Percentiles rank a stretch among this genome's conserved stretches.
Conservation (phyloP, 495 filamentous ascomycete genomes). For the Arthonia radiata region DNA sequence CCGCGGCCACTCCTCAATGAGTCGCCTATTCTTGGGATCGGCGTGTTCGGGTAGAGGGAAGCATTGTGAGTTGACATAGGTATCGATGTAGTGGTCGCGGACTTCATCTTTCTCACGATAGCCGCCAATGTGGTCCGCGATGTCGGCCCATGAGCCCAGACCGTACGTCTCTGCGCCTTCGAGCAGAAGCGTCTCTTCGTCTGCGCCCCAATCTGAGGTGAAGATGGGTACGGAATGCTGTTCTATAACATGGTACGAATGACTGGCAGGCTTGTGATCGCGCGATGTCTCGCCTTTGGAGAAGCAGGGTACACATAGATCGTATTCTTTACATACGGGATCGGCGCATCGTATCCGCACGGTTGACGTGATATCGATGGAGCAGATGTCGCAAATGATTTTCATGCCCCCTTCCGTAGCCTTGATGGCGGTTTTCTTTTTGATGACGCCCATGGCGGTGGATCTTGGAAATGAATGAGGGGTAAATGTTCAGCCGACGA, state of each 20-base stretch:
- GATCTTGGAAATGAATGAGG: no score
- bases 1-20: slow-evolving; percentile 54
- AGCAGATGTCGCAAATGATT: slow-evolving; percentile 90
- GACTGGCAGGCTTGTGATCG: slow-evolving; percentile 60
- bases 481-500: no score
- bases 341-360: slow-evolving; percentile 85
- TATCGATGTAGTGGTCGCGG: slow-evolving; percentile 69
- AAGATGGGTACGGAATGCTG: slow-evolving; percentile 97
- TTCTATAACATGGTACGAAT: slow-evolving; percentile 83
- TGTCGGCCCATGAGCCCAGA: slow-evolving; percentile 89
- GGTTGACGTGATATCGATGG: slow-evolving; percentile 81
- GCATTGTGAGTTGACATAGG: slow-evolving; percentile 54
- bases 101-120: slow-evolving; percentile 89
- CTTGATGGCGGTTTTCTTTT: slow-evolving; percentile 76
- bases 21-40: slow-evolving; percentile 51
- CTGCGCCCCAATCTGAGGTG: slow-evolving; percentile 82
- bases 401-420: slow-evolving; percentile 83
- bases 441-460: slow-evolving; percentile 70
- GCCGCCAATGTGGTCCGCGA: slow-evolving; percentile 92
- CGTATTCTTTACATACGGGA: slow-evolving; percentile 67
- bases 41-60: slow-evolving; percentile 74
- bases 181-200: slow-evolving; percentile 77
- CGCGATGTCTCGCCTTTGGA: slow-evolving; percentile 48
- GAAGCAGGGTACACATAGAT: slow-evolving; percentile 92
- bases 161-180: slow-evolving; percentile 97